phyloP scores from a whole-genome alignment of 2,329 filamentous ascomycete species.

The Exophiala oligosperma region DNA sequence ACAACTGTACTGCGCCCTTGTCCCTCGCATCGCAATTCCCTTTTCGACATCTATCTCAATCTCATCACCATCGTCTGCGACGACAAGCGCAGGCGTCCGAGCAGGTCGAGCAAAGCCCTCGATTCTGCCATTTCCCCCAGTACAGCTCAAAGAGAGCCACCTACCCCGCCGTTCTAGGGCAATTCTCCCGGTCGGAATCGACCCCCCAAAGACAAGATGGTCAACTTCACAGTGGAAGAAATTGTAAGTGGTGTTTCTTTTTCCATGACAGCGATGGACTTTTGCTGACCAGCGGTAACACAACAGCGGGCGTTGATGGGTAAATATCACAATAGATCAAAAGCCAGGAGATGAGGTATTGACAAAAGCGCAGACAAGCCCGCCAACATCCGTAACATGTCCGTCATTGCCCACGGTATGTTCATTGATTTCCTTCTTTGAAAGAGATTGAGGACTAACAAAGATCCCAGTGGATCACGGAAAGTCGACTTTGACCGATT shows the following conservation, averaged over 20 bases:
- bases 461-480: constrained; percentile 80
- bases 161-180: constrained; percentile 19
- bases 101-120: constrained; percentile 22
- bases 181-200: constrained; percentile 1
- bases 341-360: not conserved
- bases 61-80: constrained; percentile 10
- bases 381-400: constrained; percentile 87
- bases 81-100: constrained; percentile 8
- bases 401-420: constrained; percentile 94
- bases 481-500: constrained; percentile 99
- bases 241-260: constrained; percentile 37
- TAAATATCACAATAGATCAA: constrained; percentile 50
- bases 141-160: constrained; percentile 30
- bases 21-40: not conserved
- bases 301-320: constrained; percentile 27
- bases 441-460: constrained; percentile 1
- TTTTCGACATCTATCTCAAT: not conserved
- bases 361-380: constrained; percentile 36
- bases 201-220: constrained; percentile 89
- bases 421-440: not conserved
- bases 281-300: not conserved
- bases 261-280: not conserved
- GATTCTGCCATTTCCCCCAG: constrained; percentile 13
- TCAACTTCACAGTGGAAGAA: constrained; percentile 89
- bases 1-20: too few species aligned